phyloP scores from a whole-genome alignment of 2,329 filamentous ascomycete species.

The Xylaria sp. region DNA sequence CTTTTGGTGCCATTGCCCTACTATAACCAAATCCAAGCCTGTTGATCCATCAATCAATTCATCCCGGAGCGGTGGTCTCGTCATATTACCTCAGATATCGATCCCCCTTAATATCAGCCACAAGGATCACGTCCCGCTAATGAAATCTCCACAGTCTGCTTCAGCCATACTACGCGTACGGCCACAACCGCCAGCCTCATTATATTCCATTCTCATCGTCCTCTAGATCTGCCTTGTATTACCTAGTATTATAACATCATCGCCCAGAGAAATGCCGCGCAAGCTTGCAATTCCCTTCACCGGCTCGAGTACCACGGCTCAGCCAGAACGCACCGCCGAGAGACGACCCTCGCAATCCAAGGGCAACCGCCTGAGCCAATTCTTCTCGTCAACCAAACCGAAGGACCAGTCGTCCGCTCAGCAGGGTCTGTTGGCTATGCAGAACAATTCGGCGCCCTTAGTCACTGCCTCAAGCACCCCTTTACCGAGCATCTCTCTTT shows the following conservation, averaged over 20 bases:
- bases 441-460: conserved; percentile 68
- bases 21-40: conserved; percentile 4
- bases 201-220: conserved; percentile 25
- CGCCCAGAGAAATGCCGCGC: conserved; percentile 64
- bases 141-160: conserved; percentile 17
- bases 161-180: conserved; percentile 19
- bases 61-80: neutral
- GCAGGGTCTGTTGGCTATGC: conserved; percentile 74
- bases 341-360: conserved; percentile 72
- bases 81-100: conserved; percentile 7
- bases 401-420: conserved; percentile 74
- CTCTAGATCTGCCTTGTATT: conserved; percentile 13
- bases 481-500: conserved; percentile 90
- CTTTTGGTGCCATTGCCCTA: conserved; percentile 2
- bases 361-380: conserved; percentile 80
- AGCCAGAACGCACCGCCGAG: conserved; percentile 63
- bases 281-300: conserved; percentile 69
- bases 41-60: conserved; percentile 10
- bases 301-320: conserved; percentile 60
- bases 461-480: conserved; percentile 79
- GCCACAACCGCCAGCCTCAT: conserved; percentile 28
- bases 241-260: conserved; percentile 37
- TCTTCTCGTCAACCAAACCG: conserved; percentile 85
- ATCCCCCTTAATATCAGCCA: neutral
- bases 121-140: conserved; percentile 18